Conservation (phyloP, 2,329 filamentous ascomycete species). For the Ilyonectria destructans region DNA sequence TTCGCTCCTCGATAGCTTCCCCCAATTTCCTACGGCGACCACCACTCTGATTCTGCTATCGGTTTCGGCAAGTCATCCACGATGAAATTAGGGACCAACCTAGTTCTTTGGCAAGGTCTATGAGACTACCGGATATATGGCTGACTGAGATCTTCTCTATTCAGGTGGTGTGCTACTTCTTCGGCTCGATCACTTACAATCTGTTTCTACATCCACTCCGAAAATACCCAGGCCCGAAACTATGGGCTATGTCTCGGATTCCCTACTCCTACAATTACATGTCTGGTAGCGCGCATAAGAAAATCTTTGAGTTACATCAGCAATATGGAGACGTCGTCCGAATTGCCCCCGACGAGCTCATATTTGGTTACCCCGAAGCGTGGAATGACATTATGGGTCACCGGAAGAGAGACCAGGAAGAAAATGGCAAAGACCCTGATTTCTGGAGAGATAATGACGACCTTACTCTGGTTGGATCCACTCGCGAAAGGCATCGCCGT, state of each 20-base stretch:
- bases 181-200: constrained; percentile 4
- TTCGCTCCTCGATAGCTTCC: too few relatives aligned
- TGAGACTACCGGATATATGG: too few relatives aligned
- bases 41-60: too few relatives aligned
- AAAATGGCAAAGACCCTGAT: constrained; percentile 27
- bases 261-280: constrained; percentile 2
- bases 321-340: constrained; percentile 21
- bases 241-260: constrained; percentile 2
- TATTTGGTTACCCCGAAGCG: constrained; percentile 1
- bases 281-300: neutral
- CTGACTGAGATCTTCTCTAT: too few relatives aligned
- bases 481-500: constrained; percentile 22
- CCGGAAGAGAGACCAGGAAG: neutral
- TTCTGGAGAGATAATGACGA: constrained; percentile 20
- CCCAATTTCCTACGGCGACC: too few relatives aligned
- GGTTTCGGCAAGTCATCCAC: too few relatives aligned
- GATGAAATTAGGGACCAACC: too few relatives aligned
- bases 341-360: constrained; percentile 16
- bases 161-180: too few relatives aligned
- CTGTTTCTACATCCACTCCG: constrained; percentile 18
- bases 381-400: too few relatives aligned
- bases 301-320: neutral
- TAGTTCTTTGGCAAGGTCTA: too few relatives aligned
- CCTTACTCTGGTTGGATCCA: constrained; percentile 8
- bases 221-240: constrained; percentile 20